Evolutionary conservation across 768 basidiomycete genomes (phyloP).

Genomic region (Suillus subalutaceus): DNA sequence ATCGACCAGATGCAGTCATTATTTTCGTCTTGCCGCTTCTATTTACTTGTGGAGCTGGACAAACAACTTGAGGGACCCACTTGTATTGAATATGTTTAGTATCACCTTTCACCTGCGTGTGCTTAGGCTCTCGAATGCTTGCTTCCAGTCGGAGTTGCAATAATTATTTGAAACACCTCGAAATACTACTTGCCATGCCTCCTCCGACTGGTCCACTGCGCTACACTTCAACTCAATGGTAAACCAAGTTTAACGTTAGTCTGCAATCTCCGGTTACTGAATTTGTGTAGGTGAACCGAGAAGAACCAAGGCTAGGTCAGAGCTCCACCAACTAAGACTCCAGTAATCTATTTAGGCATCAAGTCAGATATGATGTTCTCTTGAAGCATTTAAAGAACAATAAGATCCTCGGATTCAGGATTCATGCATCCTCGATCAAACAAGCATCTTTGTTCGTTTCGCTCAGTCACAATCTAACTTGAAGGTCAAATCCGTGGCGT

Average conservation of each 20-base stretch:
- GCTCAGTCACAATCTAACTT: background rate
- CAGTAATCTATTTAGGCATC: conserved; percentile 35
- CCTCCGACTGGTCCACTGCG: too few species aligned
- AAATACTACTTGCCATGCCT: background rate
- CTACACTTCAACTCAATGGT: conserved; percentile 40
- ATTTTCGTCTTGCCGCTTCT: too few species aligned
- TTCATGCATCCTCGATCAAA: background rate
- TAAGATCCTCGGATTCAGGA: background rate
- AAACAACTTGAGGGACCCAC: too few species aligned
- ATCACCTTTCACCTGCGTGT: too few species aligned
- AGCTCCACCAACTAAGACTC: conserved; percentile 33
- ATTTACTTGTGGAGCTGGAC: too few species aligned
- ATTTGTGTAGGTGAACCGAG: conserved; percentile 35
- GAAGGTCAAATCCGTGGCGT: background rate
- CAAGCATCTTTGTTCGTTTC: background rate
- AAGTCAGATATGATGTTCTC: conserved; percentile 31
- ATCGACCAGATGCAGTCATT: too few species aligned
- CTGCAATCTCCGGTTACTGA: background rate
- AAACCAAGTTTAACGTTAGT: conserved; percentile 5
- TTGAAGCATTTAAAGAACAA: conserved; percentile 21
- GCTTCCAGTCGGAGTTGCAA: conserved; percentile 19
- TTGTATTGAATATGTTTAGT: too few species aligned
- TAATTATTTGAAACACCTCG: conserved; percentile 15
- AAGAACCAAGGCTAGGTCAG: conserved; percentile 25
- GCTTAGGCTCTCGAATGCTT: too few species aligned